Percentiles rank a stretch among this genome's conserved stretches.
phyloP scores from a whole-genome alignment of 306 rosid species.

The Castanea crenata region DNA sequence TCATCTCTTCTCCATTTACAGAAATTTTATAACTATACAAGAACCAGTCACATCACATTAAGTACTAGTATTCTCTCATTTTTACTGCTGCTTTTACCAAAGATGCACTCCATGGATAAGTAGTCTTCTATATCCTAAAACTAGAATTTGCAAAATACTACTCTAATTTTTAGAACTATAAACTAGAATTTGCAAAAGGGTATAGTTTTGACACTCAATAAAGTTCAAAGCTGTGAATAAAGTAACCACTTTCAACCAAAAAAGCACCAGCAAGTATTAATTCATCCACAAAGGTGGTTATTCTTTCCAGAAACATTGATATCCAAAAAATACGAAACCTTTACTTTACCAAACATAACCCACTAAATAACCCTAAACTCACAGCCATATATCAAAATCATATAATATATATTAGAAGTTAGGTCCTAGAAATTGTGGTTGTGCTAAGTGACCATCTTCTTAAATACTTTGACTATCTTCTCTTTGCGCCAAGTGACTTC shows the following conservation, averaged over 20 bases:
- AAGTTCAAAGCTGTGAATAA: background rate
- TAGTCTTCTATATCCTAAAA: background rate
- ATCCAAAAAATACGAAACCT: background rate
- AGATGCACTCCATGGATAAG: background rate
- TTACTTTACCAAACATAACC: background rate
- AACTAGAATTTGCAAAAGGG: background rate
- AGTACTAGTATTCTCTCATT: background rate
- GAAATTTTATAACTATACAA: background rate
- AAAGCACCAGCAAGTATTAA: background rate
- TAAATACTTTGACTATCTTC: no score
- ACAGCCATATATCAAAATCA: background rate
- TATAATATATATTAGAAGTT: no score
- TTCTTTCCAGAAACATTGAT: background rate
- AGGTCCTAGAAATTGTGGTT: no score
- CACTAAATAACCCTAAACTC: background rate
- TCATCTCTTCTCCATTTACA: background rate
- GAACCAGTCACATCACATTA: background rate
- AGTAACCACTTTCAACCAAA: background rate
- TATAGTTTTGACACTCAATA: background rate
- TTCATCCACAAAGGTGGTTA: background rate
- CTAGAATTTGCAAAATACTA: background rate
- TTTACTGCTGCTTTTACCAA: background rate
- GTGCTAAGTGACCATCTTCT: no score
- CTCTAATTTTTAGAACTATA: background rate
- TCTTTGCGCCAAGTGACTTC: no score